phyloP scores from a whole-genome alignment of 2,329 filamentous ascomycete genomes.

The Fusarium multiceps region DNA sequence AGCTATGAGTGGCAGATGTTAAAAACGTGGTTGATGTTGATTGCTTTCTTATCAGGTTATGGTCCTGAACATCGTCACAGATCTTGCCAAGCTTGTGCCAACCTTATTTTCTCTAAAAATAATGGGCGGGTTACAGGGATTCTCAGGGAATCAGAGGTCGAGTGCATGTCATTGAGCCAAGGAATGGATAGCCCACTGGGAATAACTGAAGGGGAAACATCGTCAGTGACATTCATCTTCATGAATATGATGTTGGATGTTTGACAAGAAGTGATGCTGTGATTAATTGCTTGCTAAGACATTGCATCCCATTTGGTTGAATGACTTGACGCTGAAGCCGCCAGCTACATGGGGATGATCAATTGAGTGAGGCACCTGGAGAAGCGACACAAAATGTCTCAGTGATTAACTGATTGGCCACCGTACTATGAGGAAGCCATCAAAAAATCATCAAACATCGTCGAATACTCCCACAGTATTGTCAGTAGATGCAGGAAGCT shows the following conservation, averaged over 20 bases:
- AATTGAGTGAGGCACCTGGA: not conserved
- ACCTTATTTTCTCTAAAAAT: constrained; percentile 33
- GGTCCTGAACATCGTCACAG: not conserved
- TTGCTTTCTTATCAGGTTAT: not conserved
- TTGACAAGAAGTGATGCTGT: not conserved
- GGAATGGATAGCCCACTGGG: not conserved
- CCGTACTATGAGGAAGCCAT: not conserved
- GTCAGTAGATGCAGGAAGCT: not conserved
- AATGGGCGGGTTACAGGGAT: constrained; percentile 17
- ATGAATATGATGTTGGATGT: too few relatives aligned
- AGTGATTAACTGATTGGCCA: not conserved
- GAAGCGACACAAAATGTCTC: not conserved
- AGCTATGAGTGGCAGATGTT: not conserved
- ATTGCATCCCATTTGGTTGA: not conserved
- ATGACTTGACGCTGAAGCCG: not conserved
- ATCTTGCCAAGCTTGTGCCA: constrained; percentile 17
- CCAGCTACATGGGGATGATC: not conserved
- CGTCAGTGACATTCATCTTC: not conserved
- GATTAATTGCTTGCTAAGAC: not conserved
- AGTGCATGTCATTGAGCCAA: constrained; percentile 4
- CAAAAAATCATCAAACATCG: not conserved
- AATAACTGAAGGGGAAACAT: not conserved
- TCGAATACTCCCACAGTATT: not conserved
- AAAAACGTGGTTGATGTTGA: not conserved
- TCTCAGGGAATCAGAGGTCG: not conserved